phyloP scores from a whole-genome alignment of 2,329 filamentous ascomycete genomes.

The Aspergillus hiratsukae region DNA sequence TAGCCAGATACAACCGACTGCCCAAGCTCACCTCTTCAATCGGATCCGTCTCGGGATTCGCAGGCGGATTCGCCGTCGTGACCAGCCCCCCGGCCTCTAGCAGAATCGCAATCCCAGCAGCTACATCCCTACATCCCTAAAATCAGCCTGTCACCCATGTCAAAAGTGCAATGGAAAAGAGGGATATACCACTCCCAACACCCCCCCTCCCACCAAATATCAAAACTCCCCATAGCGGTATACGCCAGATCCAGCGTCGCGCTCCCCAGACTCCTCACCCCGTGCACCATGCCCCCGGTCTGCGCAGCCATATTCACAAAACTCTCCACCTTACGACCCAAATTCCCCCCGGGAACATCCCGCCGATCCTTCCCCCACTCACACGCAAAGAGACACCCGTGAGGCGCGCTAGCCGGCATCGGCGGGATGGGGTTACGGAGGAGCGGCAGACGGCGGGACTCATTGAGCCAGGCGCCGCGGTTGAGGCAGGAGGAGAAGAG shows the following conservation, averaged over 20 bases:
- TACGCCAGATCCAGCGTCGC: conserved; percentile 72
- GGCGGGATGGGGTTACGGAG: conserved; percentile 59
- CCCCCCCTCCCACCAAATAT: conserved; percentile 80
- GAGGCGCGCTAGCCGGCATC: conserved; percentile 60
- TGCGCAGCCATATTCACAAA: conserved; percentile 73
- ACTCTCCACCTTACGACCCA: conserved; percentile 67
- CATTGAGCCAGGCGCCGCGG: conserved; percentile 65
- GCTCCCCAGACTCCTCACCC: conserved; percentile 66
- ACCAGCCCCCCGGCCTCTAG: conserved; percentile 69
- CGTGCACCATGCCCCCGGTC: conserved; percentile 70
- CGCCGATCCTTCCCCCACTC: conserved; percentile 77
- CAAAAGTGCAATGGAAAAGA: background rate
- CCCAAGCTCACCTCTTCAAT: conserved; percentile 61
- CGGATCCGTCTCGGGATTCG: conserved; percentile 49
- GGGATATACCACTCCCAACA: conserved; percentile 70
- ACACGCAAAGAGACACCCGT: conserved; percentile 67
- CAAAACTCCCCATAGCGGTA: conserved; percentile 68
- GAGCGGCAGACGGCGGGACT: conserved; percentile 59
- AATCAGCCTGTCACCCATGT: background rate
- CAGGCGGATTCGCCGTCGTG: conserved; percentile 68
- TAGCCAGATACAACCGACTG: conserved; percentile 66
- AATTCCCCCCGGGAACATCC: conserved; percentile 62
- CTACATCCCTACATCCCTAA: conserved; percentile 56
- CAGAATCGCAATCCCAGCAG: conserved; percentile 68
- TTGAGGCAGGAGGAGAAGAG: conserved; percentile 65